phyloP scores from a whole-genome alignment of 768 basidiomycete genomes.

The Russula emetica region DNA sequence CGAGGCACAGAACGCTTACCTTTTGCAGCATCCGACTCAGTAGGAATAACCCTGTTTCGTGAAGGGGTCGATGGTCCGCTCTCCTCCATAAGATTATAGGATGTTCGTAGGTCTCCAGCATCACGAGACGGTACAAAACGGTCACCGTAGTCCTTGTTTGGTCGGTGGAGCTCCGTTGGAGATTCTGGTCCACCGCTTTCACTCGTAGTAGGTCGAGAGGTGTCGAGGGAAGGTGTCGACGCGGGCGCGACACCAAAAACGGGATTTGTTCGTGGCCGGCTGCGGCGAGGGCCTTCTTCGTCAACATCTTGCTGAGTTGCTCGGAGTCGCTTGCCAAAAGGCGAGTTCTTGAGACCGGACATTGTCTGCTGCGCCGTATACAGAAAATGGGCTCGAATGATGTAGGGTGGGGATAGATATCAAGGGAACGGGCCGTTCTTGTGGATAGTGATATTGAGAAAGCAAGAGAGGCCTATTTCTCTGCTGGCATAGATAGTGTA shows the following conservation, averaged over 20 bases:
- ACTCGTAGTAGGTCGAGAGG: slow-evolving; percentile 48
- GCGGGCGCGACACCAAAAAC: slow-evolving; percentile 49
- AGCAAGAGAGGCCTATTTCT: slow-evolving; percentile 20
- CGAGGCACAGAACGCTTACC: slow-evolving; percentile 31
- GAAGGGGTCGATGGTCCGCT: slow-evolving; percentile 37
- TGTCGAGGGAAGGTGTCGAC: slow-evolving; percentile 55
- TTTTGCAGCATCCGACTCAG: slow-evolving; percentile 45
- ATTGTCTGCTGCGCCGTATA: slow-evolving; percentile 35
- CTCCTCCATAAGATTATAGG: slow-evolving; percentile 57
- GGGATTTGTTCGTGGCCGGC: slow-evolving; percentile 48
- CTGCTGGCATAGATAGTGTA: slow-evolving; percentile 22
- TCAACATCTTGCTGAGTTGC: slow-evolving; percentile 62
- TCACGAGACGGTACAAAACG: slow-evolving; percentile 65
- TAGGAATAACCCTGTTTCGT: slow-evolving; percentile 41
- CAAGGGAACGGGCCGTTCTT: slow-evolving; percentile 9
- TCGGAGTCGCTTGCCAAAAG: slow-evolving; percentile 78
- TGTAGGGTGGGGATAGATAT: slow-evolving; percentile 29
- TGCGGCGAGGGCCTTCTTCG: slow-evolving; percentile 50
- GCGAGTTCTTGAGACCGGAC: slow-evolving; percentile 80
- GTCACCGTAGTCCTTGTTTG: slow-evolving; percentile 41
- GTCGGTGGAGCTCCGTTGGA: slow-evolving; percentile 32
- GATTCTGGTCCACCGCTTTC: slow-evolving; percentile 49
- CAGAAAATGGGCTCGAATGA: slow-evolving; percentile 21
- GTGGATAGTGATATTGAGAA: slow-evolving; percentile 15
- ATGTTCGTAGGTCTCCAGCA: slow-evolving; percentile 54